Evolutionary conservation across 106 monocot species (phyloP).

Genomic region (Dendrobium officinale): DNA sequence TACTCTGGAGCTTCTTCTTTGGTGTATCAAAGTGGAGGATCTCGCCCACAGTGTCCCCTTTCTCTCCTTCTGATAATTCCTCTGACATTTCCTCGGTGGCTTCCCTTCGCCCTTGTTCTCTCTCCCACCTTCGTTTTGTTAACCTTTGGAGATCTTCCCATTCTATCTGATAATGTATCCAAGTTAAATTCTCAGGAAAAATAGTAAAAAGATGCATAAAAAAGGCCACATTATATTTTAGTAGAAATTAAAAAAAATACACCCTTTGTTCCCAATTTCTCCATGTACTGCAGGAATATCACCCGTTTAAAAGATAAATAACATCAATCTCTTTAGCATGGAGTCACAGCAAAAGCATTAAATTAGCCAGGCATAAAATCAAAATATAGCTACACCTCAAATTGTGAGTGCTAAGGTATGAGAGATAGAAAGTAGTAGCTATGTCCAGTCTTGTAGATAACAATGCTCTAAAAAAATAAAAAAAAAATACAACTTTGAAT

Average conservation of each 20-base stretch:
- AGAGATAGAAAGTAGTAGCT: neutral
- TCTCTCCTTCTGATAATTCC: slow-evolving; percentile 90
- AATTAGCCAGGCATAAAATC: neutral
- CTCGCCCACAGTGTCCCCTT: slow-evolving; percentile 53
- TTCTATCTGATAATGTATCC: slow-evolving; percentile 51
- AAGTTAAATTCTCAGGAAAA: neutral
- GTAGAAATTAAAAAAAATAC: neutral
- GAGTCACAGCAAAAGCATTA: neutral
- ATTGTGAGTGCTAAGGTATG: neutral
- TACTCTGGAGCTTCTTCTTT: slow-evolving; percentile 42
- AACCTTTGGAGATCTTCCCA: slow-evolving; percentile 68
- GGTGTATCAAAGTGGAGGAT: slow-evolving; percentile 34
- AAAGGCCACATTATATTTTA: neutral
- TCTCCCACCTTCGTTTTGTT: slow-evolving; percentile 48
- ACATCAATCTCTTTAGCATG: neutral
- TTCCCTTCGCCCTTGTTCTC: slow-evolving; percentile 73
- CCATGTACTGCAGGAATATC: neutral
- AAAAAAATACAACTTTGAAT: neutral
- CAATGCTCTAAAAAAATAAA: neutral
- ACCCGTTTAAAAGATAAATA: neutral
- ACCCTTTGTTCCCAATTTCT: neutral
- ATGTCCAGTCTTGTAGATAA: neutral
- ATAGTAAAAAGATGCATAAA: neutral
- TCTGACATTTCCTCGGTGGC: slow-evolving; percentile 85
- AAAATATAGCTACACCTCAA: neutral